Conservation (phyloP, 169 alveolate genomes). For the Ichthyophthirius multifiliis region DNA sequence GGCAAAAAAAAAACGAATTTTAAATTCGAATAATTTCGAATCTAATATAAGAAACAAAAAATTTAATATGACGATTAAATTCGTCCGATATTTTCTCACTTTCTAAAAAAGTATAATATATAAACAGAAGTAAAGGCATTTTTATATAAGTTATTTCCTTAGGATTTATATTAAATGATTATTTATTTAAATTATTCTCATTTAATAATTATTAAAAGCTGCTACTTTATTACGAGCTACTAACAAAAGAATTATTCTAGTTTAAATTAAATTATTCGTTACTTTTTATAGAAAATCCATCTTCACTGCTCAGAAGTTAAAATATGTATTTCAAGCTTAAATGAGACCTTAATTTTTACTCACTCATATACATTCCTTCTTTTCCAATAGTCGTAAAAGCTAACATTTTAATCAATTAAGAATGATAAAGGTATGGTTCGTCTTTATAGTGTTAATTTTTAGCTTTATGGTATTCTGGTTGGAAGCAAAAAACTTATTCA, state of each 20-base stretch:
- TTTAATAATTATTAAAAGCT: too few relatives aligned
- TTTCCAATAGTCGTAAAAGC: constrained; percentile 34
- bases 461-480: neutral
- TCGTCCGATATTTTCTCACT: constrained; percentile 45
- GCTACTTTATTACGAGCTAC: too few relatives aligned
- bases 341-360: constrained; percentile 13
- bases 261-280: too few relatives aligned
- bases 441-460: neutral
- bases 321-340: constrained; percentile 20
- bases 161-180: neutral
- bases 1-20: neutral
- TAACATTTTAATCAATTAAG: constrained; percentile 18
- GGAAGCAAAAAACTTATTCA: constrained; percentile 16
- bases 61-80: constrained; percentile 11
- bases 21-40: constrained; percentile 12
- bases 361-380: constrained; percentile 40
- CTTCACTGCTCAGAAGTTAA: constrained; percentile 16
- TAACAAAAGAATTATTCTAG: too few relatives aligned
- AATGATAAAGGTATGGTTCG: constrained; percentile 37
- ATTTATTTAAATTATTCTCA: too few relatives aligned
- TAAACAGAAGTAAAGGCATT: constrained; percentile 24
- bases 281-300: too few relatives aligned
- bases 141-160: constrained; percentile 2
- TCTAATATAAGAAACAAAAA: constrained; percentile 9
- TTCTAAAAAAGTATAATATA: constrained; percentile 33